Evolutionary conservation across 805 yeast genomes (phyloP).

Genomic region (Teunomyces funiuensis): DNA sequence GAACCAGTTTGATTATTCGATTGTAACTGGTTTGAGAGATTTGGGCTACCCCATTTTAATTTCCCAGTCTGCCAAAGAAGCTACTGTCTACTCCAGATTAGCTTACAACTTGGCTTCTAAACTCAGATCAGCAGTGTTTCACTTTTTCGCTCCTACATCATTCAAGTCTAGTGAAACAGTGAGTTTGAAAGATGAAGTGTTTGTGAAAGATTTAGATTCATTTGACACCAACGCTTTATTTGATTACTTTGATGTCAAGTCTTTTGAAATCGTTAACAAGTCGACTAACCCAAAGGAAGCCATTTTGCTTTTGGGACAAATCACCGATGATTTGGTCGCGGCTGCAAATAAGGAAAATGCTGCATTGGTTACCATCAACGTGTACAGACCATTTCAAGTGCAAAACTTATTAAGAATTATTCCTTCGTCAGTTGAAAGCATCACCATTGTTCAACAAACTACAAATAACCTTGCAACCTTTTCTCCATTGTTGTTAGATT

Average conservation of each 20-base stretch:
- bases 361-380: constrained; percentile 57
- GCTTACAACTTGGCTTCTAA: constrained; percentile 57
- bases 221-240: constrained; percentile 24
- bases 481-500: constrained; percentile 74
- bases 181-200: constrained; percentile 14
- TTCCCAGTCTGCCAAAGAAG: constrained; percentile 59
- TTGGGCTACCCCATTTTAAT: constrained; percentile 62
- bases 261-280: constrained; percentile 31
- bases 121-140: constrained; percentile 60
- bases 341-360: constrained; percentile 38
- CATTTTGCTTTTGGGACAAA: constrained; percentile 64
- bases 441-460: constrained; percentile 71
- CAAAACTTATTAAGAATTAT: constrained; percentile 47
- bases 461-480: constrained; percentile 34
- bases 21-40: constrained; percentile 72
- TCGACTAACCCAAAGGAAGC: constrained; percentile 44
- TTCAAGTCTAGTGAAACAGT: constrained; percentile 15
- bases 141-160: constrained; percentile 51
- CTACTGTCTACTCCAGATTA: constrained; percentile 52
- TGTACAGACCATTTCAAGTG: constrained; percentile 72
- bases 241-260: constrained; percentile 22
- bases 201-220: constrained; percentile 14
- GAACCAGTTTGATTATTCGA: constrained; percentile 61
- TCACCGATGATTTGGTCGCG: constrained; percentile 42
- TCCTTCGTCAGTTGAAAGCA: constrained; percentile 53